A percentile compares a stretch with the other conserved stretches of the same genome.
Conservation (phyloP, 345 rosid species). For the Cardamine chenopodiifolia region DNA sequence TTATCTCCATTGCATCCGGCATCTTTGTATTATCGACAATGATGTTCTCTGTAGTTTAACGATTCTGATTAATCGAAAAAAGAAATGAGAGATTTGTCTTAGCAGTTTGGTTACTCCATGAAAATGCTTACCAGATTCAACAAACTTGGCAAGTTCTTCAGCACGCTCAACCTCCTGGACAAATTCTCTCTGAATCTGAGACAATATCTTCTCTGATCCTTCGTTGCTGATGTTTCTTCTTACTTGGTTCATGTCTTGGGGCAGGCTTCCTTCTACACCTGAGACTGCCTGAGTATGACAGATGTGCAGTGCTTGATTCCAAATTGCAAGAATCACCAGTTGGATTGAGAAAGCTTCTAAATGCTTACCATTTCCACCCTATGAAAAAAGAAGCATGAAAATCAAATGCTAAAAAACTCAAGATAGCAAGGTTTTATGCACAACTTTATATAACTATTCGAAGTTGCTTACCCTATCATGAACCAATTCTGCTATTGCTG, state of each 20-base stretch:
- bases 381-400: conserved; percentile 35
- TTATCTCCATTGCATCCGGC: conserved; percentile 98
- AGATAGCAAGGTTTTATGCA: neutral
- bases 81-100: conserved; percentile 12
- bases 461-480: conserved; percentile 56
- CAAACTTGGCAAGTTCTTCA: conserved; percentile 77
- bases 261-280: conserved; percentile 80
- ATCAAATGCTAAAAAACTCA: conserved; percentile 12
- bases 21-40: conserved; percentile 69
- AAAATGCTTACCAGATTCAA: conserved; percentile 72
- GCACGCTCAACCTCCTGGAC: conserved; percentile 79
- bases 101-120: conserved; percentile 1
- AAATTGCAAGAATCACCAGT: conserved; percentile 94
- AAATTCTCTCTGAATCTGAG: conserved; percentile 78
- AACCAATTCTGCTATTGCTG: conserved; percentile 65
- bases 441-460: neutral
- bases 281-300: conserved; percentile 96
- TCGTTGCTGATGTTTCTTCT: conserved; percentile 49
- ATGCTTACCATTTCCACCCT: conserved; percentile 58
- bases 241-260: conserved; percentile 52
- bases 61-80: neutral
- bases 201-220: conserved; percentile 56
- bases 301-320: conserved; percentile 93
- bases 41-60: conserved; percentile 18
- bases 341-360: conserved; percentile 94